Evolutionary conservation across 2,329 filamentous ascomycete species (phyloP).

Genomic region (Madurella fahalii): DNA sequence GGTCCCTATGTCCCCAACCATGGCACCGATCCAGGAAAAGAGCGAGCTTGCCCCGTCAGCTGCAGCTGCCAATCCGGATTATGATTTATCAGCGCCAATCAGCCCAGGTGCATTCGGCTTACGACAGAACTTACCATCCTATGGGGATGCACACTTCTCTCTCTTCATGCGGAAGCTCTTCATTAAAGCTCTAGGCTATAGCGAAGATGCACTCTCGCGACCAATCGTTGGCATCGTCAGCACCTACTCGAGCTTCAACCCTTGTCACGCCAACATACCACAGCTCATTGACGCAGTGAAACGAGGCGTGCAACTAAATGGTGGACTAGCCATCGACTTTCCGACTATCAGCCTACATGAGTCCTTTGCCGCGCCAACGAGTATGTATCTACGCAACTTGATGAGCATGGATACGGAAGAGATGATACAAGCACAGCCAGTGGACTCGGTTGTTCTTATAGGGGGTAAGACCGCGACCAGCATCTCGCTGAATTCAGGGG

Average conservation of each 20-base stretch:
- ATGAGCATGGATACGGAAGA: conserved; percentile 81
- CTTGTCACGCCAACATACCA: conserved; percentile 68
- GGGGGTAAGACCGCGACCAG: conserved; percentile 44
- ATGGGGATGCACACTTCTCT: conserved; percentile 71
- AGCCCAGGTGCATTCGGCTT: conserved; percentile 41
- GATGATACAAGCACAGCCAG: conserved; percentile 68
- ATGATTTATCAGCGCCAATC: conserved; percentile 22
- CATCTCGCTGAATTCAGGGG: conserved; percentile 1
- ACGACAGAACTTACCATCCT: conserved; percentile 61
- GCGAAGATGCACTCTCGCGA: conserved; percentile 64
- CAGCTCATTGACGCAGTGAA: conserved; percentile 68
- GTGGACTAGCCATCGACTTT: conserved; percentile 67
- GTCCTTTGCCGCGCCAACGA: conserved; percentile 65
- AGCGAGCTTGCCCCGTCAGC: background rate
- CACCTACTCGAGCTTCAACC: conserved; percentile 69
- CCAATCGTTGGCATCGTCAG: conserved; percentile 74
- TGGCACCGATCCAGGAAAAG: background rate
- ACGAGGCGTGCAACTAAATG: conserved; percentile 62
- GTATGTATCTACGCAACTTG: conserved; percentile 69
- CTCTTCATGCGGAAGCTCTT: conserved; percentile 72
- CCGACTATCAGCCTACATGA: conserved; percentile 71
- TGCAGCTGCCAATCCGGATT: conserved; percentile 16
- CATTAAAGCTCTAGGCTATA: conserved; percentile 72
- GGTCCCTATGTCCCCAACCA: background rate
- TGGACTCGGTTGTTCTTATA: conserved; percentile 64